Evolutionary conservation across 768 basidiomycete genomes (phyloP), one percentile per base, ranked within the genome.

Genomic region (Dioszegia hungarica): DNA sequence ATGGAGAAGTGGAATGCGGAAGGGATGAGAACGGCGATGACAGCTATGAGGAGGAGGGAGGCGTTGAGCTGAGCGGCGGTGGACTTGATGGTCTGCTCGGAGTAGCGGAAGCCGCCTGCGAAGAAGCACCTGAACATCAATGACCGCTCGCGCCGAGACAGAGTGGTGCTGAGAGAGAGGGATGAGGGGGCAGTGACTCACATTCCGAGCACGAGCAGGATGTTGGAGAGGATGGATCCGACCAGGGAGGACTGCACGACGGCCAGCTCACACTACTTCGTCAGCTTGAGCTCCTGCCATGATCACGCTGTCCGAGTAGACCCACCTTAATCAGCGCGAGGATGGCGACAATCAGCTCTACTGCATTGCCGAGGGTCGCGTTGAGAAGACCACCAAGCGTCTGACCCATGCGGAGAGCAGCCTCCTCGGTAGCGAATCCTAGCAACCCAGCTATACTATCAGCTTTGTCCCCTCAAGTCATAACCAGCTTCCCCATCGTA

Each of bases 301-400:
- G 44, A 34, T 20, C 24, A 3, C n/a, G n/a, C n/a, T 10, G 5
- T 25, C 6, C 5, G 11, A 11, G n/a, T 31, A 11, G 4, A 56
- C 62, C 22, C 24, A 67, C 70, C 63, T 75, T 74, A 56, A 76
- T 61, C 37, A 69, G 44, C 24, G 71, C 66, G 43, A 63, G 43
- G 54, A 67, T 60, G 38, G 81, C 59, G 36, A 83, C 80, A 56
- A 82, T 81, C 75, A 83, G 75, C 64, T 83, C 81, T 43, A 82
- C 79, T 19, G 81, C 75, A 60, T 83, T 82, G 14, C 82, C 82
- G 28, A 82, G 70, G 0, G 81, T 81, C 3, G 82, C 82, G 56
- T 84, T 83, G 48, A 83, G 68, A 17, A 84, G 67, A 44, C 82
- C 82, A 50, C 82, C 82, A 15, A 82, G 72, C 34, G 81, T 81